Conservation (phyloP, 192 early-diverging fungal genomes). For the Funneliformis geosporum region DNA sequence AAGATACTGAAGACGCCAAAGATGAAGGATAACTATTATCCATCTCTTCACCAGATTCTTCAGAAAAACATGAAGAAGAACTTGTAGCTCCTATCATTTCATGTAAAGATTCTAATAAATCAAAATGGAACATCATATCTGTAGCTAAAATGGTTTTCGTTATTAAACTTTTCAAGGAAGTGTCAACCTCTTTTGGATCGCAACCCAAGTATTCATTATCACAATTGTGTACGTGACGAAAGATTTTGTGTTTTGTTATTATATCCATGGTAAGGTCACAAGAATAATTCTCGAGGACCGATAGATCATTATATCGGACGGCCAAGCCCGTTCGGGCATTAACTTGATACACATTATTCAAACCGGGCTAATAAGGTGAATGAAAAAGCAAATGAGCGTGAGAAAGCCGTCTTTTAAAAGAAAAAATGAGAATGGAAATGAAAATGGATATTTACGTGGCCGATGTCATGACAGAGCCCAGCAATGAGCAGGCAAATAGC, state of each 20-base stretch:
- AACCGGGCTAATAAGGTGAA: constrained; percentile 67
- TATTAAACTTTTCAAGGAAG: constrained; percentile 49
- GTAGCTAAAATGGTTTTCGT: constrained; percentile 83
- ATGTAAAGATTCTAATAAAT: constrained; percentile 56
- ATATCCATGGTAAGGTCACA: constrained; percentile 75
- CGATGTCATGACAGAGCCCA: constrained; percentile 89
- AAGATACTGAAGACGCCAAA: constrained; percentile 29
- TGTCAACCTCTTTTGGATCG: constrained; percentile 31
- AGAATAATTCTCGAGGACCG: constrained; percentile 87
- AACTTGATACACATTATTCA: constrained; percentile 90
- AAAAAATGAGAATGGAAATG: not conserved
- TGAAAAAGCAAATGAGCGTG: not conserved
- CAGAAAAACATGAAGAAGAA: constrained; percentile 29
- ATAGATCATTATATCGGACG: constrained; percentile 69
- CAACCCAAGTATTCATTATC: constrained; percentile 42
- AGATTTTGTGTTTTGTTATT: constrained; percentile 70
- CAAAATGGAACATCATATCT: constrained; percentile 91
- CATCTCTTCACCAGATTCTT: constrained; percentile 16
- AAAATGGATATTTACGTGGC: constrained; percentile 61
- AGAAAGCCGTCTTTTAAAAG: not conserved
- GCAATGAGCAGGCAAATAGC: constrained; percentile 77
- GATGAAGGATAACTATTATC: constrained; percentile 8
- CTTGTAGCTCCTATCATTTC: constrained; percentile 43
- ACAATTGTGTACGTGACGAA: constrained; percentile 59
- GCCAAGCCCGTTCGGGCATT: constrained; percentile 82